Evolutionary conservation across 441 rosid genomes (phyloP), one percentile per base, ranked within the genome.

Genomic region (Euphorbia schlechtendalii): DNA sequence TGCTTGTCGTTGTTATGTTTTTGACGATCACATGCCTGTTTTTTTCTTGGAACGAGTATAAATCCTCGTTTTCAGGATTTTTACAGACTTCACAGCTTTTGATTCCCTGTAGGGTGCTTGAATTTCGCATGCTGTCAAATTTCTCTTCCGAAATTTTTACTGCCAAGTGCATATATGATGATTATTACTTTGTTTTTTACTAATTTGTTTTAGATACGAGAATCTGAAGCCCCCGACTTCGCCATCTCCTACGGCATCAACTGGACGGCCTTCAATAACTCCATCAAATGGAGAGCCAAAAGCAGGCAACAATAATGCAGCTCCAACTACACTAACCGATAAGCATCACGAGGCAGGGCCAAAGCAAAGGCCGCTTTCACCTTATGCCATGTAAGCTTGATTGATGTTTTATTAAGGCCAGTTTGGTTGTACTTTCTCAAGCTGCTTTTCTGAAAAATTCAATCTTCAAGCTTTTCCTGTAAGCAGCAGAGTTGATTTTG

Each of bases 331-430:
- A 40, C 65, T 80, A 24, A 59, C 25, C 32, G 60, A 71, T 22
- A 12, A 52, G 58, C 72, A 56, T 28, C 74, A 71, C 15, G 59
- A 73, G 17, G 18, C 43, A 54, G 71, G 57, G 56, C 74, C 78
- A 66, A 83, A 72, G 41, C 78, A 71, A 59, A 74, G 75, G 45
- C 88, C 94, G 54, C 83, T 85, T 59, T 91, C 98, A 64, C 93
- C 98, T 64, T 91, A 78, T 69, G 40, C 88, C 69, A 82, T 82
- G 92, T 85, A 72, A 78, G 80, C 65, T 59, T 58, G 22, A 43
- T 59, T 58, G 22, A 43, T 38, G 36, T 59, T n/a, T n/a, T n/a
- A n/a, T n/a, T n/a, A n/a, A 36, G 22, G n/a, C n/a, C n/a, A n/a
- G n/a, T n/a, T n/a, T n/a, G n/a, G n/a, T n/a, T n/a, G n/a, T n/a